phyloP scores from a whole-genome alignment of 1,284 basidiomycete genomes.

The Trametes polyzona region DNA sequence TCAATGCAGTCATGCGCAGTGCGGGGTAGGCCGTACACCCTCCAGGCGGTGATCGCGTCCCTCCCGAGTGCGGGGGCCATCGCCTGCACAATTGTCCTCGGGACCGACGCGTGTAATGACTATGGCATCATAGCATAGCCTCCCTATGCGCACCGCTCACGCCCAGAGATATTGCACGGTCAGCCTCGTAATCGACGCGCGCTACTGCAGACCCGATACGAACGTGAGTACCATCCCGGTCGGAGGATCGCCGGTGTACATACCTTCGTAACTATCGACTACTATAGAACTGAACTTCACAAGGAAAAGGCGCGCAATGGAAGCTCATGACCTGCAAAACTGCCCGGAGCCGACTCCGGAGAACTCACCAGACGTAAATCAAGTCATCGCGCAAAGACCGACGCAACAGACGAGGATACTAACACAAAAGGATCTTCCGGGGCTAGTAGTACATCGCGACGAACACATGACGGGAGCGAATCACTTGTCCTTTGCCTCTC shows the following conservation, averaged over 20 bases:
- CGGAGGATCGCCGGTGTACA: background rate
- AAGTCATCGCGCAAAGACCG: background rate
- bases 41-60: background rate
- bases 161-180: background rate
- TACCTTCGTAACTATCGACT: background rate
- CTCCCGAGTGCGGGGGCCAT: background rate
- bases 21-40: background rate
- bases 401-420: background rate
- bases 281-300: background rate
- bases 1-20: background rate
- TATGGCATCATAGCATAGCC: background rate
- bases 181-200: background rate
- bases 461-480: background rate
- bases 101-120: background rate
- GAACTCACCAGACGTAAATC: background rate
- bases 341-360: background rate
- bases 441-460: slow-evolving; percentile 15
- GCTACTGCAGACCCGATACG: background rate
- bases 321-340: background rate
- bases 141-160: background rate
- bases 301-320: background rate
- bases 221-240: background rate
- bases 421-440: background rate
- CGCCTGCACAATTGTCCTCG: too few relatives aligned
- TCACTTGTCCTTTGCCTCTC: slow-evolving; percentile 9